phyloP scores from a whole-genome alignment of 768 basidiomycete genomes.

The Mycena rebaudengoi region DNA sequence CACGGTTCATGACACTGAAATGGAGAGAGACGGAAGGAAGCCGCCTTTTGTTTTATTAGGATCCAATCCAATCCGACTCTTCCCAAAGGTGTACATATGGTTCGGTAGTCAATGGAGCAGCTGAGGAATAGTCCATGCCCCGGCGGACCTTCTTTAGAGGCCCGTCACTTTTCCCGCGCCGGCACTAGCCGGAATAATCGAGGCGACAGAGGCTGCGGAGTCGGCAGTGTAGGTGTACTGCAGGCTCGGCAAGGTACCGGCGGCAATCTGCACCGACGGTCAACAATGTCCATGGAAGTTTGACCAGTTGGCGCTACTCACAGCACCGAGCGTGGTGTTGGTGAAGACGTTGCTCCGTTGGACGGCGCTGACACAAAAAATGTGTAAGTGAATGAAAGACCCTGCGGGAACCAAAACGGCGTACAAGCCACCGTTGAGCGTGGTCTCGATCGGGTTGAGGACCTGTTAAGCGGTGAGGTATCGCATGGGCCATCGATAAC shows the following conservation, averaged over 20 bases:
- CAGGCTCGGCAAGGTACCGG: constrained; percentile 16
- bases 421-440: constrained; percentile 25
- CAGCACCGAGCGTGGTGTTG: constrained; percentile 11
- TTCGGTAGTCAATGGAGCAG: too few species aligned
- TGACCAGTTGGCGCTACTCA: not conserved
- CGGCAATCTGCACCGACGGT: constrained; percentile 4
- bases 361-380: not conserved
- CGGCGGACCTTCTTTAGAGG: constrained; percentile 1
- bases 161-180: constrained; percentile 22
- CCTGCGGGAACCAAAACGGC: not conserved
- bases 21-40: too few species aligned
- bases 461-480: not conserved
- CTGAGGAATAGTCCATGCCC: too few species aligned
- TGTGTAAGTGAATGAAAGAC: not conserved
- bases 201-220: constrained; percentile 4
- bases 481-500: not conserved
- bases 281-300: not conserved
- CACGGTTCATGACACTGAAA: too few species aligned
- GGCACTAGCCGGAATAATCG: constrained; percentile 19
- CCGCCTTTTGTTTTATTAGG: too few species aligned
- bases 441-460: constrained; percentile 21
- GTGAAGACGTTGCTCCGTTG: constrained; percentile 23
- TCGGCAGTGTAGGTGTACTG: constrained; percentile 24
- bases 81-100: too few species aligned
- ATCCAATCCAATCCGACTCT: too few species aligned